phyloP scores from a whole-genome alignment of 768 basidiomycete genomes.

The Neoboletus subvelutipes region DNA sequence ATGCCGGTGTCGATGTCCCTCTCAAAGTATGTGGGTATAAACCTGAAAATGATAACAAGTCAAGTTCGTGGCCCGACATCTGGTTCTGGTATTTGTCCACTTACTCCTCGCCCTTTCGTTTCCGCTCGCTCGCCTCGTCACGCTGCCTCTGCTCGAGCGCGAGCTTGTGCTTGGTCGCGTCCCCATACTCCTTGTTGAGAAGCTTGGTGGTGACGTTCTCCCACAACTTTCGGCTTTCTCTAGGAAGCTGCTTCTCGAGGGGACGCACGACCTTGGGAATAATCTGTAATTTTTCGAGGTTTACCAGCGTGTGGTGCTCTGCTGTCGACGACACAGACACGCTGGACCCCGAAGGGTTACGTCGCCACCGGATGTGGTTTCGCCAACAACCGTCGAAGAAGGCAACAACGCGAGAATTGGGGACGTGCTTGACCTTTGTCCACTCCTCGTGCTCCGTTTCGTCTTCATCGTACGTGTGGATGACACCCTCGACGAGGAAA shows the following conservation, averaged over 20 bases:
- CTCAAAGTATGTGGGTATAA: constrained; percentile 76
- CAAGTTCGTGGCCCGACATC: neutral
- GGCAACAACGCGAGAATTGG: constrained; percentile 71
- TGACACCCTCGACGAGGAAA: constrained; percentile 83
- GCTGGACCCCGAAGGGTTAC: constrained; percentile 49
- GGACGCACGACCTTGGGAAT: constrained; percentile 87
- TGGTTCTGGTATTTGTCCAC: constrained; percentile 32
- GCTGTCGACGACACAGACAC: constrained; percentile 40
- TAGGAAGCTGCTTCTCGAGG: constrained; percentile 69
- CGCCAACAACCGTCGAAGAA: constrained; percentile 89
- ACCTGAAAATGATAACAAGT: constrained; percentile 40
- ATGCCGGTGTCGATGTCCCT: constrained; percentile 63
- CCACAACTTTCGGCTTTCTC: constrained; percentile 90
- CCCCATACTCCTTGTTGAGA: constrained; percentile 80
- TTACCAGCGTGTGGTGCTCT: constrained; percentile 70
- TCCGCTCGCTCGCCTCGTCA: constrained; percentile 84
- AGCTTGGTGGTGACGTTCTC: constrained; percentile 74
- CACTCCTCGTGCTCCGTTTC: constrained; percentile 65
- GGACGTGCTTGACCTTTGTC: constrained; percentile 90
- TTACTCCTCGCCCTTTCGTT: constrained; percentile 74
- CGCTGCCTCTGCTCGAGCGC: constrained; percentile 91
- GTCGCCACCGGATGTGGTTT: constrained; percentile 77
- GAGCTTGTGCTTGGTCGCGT: constrained; percentile 91
- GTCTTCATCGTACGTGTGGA: constrained; percentile 75
- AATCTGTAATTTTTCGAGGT: constrained; percentile 65